phyloP scores from a whole-genome alignment of 208 protist genomes.

The Trypanosoma brucei region DNA sequence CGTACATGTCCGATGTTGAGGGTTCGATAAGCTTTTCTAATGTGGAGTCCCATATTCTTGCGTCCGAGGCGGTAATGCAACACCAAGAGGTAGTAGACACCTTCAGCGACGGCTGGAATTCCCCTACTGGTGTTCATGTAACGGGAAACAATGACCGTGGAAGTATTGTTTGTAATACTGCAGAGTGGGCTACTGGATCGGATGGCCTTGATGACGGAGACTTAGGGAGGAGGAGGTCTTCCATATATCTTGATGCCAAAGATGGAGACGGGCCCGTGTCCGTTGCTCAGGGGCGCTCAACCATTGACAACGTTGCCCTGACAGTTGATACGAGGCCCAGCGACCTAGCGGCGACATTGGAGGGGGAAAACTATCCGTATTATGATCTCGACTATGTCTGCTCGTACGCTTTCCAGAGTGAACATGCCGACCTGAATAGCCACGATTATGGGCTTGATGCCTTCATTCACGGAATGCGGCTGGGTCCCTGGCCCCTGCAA shows the following conservation, averaged over 20 bases:
- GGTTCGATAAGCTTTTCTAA: no score
- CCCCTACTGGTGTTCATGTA: neutral
- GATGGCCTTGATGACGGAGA: neutral
- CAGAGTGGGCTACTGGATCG: neutral
- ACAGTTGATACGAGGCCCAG: neutral
- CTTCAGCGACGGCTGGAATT: neutral
- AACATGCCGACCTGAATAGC: constrained; percentile 7
- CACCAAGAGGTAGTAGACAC: neutral
- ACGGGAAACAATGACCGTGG: neutral
- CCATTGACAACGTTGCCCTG: neutral
- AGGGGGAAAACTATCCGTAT: constrained; percentile 22
- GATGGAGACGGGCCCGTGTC: neutral
- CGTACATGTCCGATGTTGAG: no score
- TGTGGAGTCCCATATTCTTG: no score
- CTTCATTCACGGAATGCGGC: constrained; percentile 50
- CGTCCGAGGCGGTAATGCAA: no score
- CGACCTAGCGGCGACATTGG: constrained; percentile 1
- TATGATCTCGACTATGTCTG: constrained; percentile 2
- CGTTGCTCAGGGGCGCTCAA: neutral
- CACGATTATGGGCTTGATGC: constrained; percentile 71
- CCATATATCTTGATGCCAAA: neutral
- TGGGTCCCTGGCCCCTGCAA: constrained; percentile 58
- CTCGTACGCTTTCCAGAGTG: neutral
- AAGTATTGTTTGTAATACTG: neutral
- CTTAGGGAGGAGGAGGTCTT: neutral